Percentiles rank a stretch among this genome's conserved stretches.
Evolutionary conservation across 2,329 filamentous ascomycete species (phyloP).

Genomic region (Ophiostoma pallidulum): DNA sequence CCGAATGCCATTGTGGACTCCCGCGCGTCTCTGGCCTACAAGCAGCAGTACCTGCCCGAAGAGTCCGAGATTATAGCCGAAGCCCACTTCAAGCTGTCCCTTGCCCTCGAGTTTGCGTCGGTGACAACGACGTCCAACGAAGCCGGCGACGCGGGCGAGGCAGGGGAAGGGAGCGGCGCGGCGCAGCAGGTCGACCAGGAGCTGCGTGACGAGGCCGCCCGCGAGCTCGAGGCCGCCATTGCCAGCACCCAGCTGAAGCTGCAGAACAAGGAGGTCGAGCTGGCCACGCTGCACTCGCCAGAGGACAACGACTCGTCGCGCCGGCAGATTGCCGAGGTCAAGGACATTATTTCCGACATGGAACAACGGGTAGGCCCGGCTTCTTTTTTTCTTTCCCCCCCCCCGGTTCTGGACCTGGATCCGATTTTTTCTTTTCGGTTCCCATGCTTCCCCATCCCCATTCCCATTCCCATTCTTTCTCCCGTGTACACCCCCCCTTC

Average conservation of each 20-base stretch:
- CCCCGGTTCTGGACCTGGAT: no score
- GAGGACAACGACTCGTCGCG: conserved; percentile 58
- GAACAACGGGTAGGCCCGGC: conserved; percentile 53
- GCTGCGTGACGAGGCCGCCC: conserved; percentile 60
- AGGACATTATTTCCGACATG: conserved; percentile 71
- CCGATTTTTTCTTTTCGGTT: neutral
- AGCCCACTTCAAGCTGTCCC: conserved; percentile 90
- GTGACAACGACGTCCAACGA: conserved; percentile 49
- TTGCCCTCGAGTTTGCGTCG: conserved; percentile 89
- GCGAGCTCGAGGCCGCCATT: conserved; percentile 65
- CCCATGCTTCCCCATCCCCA: no score
- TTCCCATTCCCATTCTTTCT: neutral
- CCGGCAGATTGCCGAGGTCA: conserved; percentile 59
- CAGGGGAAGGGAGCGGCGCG: conserved; percentile 43
- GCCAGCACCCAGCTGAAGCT: conserved; percentile 62
- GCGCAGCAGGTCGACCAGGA: conserved; percentile 55
- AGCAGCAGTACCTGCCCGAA: conserved; percentile 65
- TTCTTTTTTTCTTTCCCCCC: neutral
- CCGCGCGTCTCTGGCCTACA: conserved; percentile 66
- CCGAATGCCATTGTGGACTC: conserved; percentile 78
- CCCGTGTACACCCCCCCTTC: neutral
- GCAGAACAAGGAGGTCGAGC: conserved; percentile 56
- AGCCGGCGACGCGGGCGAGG: conserved; percentile 11
- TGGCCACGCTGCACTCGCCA: conserved; percentile 52
- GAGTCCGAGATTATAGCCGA: conserved; percentile 84